Conservation (phyloP, 176 grass and related monocot species). For the Musa beccarii region DNA sequence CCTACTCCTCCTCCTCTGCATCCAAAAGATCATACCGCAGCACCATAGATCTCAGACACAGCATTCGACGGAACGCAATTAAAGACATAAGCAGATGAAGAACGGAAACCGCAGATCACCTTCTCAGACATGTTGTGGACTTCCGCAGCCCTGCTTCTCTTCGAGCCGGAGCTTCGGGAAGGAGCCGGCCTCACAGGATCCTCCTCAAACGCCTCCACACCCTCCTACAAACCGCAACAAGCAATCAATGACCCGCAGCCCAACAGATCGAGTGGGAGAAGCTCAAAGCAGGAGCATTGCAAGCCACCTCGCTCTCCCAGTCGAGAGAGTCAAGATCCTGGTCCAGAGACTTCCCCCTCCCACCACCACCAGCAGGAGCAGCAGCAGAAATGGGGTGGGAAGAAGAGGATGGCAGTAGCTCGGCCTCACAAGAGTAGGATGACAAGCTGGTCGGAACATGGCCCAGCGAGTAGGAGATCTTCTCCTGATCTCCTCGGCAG, state of each 20-base stretch:
- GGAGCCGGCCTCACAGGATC: slow-evolving; percentile 12
- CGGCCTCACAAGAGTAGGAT: neutral
- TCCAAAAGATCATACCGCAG: neutral
- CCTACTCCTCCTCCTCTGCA: slow-evolving; percentile 77
- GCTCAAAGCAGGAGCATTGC: neutral
- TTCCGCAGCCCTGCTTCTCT: slow-evolving; percentile 86
- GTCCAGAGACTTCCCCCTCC: neutral
- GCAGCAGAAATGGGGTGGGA: neutral
- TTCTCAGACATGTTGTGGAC: slow-evolving; percentile 99
- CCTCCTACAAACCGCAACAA: slow-evolving; percentile 34
- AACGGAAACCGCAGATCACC: slow-evolving; percentile 26
- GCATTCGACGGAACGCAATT: no score
- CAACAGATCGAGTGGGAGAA: neutral
- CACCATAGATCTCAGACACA: neutral
- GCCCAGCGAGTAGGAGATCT: neutral
- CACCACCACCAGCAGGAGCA: neutral
- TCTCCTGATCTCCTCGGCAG: slow-evolving; percentile 3
- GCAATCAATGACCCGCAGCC: neutral
- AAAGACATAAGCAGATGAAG: no score
- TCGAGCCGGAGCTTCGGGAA: slow-evolving; percentile 48
- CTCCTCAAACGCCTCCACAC: slow-evolving; percentile 55
- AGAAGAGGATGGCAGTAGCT: slow-evolving; percentile 2
- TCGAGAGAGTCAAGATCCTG: slow-evolving; percentile 12
- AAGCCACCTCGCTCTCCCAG: slow-evolving; percentile 9
- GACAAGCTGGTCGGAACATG: no score